Percentiles rank a stretch among this genome's conserved stretches.
Conservation (phyloP, 495 filamentous ascomycete genomes). For the Extremus antarcticus region DNA sequence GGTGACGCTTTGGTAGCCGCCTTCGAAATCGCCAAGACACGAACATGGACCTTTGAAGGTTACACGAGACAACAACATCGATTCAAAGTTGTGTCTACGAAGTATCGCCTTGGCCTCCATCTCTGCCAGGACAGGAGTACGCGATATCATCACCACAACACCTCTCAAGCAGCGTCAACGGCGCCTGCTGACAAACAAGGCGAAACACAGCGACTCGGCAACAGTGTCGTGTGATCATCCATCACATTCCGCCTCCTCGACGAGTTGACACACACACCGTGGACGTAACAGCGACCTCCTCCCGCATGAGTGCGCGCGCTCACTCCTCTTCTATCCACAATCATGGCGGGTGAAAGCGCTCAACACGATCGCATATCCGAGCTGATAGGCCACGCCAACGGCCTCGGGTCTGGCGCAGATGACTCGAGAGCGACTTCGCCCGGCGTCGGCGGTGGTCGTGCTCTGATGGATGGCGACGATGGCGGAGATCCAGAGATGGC, state of each 20-base stretch:
- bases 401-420: slow-evolving; percentile 25
- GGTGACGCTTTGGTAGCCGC: neutral
- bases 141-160: neutral
- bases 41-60: neutral
- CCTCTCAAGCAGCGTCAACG: neutral
- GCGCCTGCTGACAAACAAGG: neutral
- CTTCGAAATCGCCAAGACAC: too few relatives aligned
- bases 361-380: slow-evolving; percentile 25
- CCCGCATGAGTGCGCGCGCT: neutral
- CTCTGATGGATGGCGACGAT: slow-evolving; percentile 31
- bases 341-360: slow-evolving; percentile 23
- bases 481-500: slow-evolving; percentile 28
- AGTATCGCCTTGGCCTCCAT: too few relatives aligned
- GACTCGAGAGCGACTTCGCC: slow-evolving; percentile 57
- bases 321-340: neutral
- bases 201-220: neutral
- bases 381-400: slow-evolving; percentile 23
- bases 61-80: neutral
- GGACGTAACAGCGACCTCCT: neutral
- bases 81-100: neutral
- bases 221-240: neutral
- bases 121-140: too few relatives aligned
- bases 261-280: neutral
- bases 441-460: slow-evolving; percentile 46
- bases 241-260: neutral